Base-by-base conservation (phyloP, 805 yeast species). In the Starmerella davenportii region DNA sequence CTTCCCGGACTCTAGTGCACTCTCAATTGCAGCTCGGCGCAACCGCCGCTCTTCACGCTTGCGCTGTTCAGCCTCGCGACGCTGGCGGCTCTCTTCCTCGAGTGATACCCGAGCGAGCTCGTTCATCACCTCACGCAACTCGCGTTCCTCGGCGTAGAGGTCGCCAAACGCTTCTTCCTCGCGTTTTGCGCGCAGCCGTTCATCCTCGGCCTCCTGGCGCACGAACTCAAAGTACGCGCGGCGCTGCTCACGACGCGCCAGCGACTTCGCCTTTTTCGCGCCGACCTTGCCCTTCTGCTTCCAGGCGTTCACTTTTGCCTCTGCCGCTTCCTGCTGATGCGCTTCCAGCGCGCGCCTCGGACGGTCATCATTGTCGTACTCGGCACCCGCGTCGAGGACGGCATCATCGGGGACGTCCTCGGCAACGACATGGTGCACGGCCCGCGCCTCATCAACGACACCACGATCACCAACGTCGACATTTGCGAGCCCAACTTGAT, bases 211-310 rank as follows among this genome's bases (percentile, higher is more conserved):
- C 40, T 42, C 43, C 38, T 52, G 51, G 17, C 58, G 46, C 20
- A 56, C 50, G 36, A 45, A 51, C 44, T 57, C 61, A 38, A 45
- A 50, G 40, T 53, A 57, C 21, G 55, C 55, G 4, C 59, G 41
- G n/a, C 54, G 47, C 37, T 49, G 56, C 30, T 55, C 61, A 25
- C 52, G 38, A 18, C 46, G 37, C 5, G 57, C 59, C 27, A 55
- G 48, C 17, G 59, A 53, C 36, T 48, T 49, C 32, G 60, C 51
- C 48, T 57, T 57, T 40, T 57, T 57, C 16, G 54, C 43, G 21
- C 61, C 60, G 3, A 56, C 57, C 19, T 37, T 40, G 17, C 45
- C 48, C 19, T 48, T 45, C 20, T 39, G 45, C 37, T 51, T 51
- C 54, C 54, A 51, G 11, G 45, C 44, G 8, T 40, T 39, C 23